Conservation (phyloP, 768 basidiomycete species). For the Termitomyces sp. region DNA sequence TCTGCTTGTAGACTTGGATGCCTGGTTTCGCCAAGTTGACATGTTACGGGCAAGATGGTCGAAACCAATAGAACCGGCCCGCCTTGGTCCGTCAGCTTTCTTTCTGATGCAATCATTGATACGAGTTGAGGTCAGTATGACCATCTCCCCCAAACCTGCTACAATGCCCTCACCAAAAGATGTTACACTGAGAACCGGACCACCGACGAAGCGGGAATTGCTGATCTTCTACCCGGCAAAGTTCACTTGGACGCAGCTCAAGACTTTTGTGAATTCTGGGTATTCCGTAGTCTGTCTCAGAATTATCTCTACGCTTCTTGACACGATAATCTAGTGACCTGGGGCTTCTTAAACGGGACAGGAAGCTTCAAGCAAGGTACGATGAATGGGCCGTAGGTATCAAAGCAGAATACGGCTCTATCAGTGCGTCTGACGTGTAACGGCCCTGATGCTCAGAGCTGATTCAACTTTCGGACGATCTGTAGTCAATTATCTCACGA, state of each 20-base stretch:
- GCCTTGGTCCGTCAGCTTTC: background rate
- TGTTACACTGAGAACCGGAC: constrained; percentile 49
- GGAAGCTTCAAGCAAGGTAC: constrained; percentile 63
- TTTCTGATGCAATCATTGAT: background rate
- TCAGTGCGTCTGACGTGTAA: constrained; percentile 38
- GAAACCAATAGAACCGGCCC: background rate
- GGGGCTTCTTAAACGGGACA: constrained; percentile 73
- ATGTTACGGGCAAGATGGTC: background rate
- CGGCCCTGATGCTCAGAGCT: background rate
- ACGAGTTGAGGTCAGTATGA: constrained; percentile 1
- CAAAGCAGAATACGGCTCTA: constrained; percentile 55
- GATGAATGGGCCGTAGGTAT: constrained; percentile 51
- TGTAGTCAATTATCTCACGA: constrained; percentile 67
- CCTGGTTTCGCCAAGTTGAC: constrained; percentile 12
- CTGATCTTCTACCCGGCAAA: constrained; percentile 64
- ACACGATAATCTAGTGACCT: constrained; percentile 54
- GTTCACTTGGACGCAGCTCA: constrained; percentile 74
- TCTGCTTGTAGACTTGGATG: constrained; percentile 2
- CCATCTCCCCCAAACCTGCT: background rate
- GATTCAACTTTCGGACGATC: background rate
- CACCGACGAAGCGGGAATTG: constrained; percentile 65
- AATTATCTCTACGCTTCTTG: background rate
- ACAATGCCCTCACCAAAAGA: constrained; percentile 12
- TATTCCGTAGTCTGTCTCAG: constrained; percentile 18
- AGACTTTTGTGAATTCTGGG: constrained; percentile 78